Base-by-base conservation (phyloP, 1,139 yeast genomes). In the Yamadazyma diospyri region DNA sequence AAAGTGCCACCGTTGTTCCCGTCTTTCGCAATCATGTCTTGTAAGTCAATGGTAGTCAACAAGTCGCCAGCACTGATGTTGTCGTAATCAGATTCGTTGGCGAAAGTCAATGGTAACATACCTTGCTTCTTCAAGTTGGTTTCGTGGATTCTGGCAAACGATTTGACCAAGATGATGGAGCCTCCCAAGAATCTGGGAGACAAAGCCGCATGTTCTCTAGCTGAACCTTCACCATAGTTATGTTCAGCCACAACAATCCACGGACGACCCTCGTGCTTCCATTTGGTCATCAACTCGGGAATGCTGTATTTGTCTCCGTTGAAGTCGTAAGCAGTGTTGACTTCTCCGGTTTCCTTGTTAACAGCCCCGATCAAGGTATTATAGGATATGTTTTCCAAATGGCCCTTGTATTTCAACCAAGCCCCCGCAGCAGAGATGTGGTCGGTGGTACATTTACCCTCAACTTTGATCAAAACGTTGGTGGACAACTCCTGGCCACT, bases 331-430 rank as follows among this genome's bases (percentile, higher is more conserved):
- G 92, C 96, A 43, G 72, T 78, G 66, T 92, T 92, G 29, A 88
- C 97, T 61, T 88, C 95, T 38, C 96, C 97, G 23, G 96, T 87
- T 64, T 89, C 98, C 57, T 85, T 86, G 59, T 92, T 92, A 41
- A 86, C 94, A 11, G 98, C 98, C 43, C 98, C 98, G 53, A 92
- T 92, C 50, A 92, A 72, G 6, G 97, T 89, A 67, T 92, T 92
- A 67, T 92, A 76, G 10, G 97, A 85, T 46, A 92, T 92, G 63
- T 92, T 92, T 58, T 89, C 97, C 51, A 92, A 72, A 57, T 92
- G 98, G 13, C 98, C 98, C 69, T 92, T 92, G 67, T 92, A 92
- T 67, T 92, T 92, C 63, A 92, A 76, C 98, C 98, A 92, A n/a
- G 82, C 94, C 55, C 98, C 98, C 23, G 98, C 98, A 26, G 97